Conservation (phyloP, 2,329 filamentous ascomycete species). For the Trichoderma polysporum region DNA sequence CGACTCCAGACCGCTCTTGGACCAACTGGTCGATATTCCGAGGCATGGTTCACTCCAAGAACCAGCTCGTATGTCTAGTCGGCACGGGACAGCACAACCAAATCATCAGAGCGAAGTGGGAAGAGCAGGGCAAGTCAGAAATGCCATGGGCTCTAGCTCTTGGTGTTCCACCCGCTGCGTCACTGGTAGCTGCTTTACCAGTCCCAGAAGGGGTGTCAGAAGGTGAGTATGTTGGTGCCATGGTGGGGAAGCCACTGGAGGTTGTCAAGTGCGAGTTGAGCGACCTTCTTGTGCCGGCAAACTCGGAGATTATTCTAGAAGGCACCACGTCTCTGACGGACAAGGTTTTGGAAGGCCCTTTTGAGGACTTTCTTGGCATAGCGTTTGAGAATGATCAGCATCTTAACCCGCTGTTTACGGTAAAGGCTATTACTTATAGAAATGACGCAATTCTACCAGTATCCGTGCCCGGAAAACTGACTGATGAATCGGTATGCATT, state of each 20-base stretch:
- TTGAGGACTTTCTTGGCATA: neutral
- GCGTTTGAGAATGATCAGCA: neutral
- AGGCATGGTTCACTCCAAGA: neutral
- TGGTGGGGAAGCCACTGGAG: neutral
- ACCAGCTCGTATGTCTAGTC: neutral
- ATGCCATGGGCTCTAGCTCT: neutral
- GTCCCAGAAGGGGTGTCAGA: neutral
- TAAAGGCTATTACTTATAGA: neutral
- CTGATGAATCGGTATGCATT: neutral
- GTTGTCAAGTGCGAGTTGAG: neutral
- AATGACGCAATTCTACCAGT: neutral
- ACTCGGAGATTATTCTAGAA: neutral
- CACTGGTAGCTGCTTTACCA: neutral
- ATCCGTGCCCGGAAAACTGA: neutral
- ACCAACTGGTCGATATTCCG: neutral
- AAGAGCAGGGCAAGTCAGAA: neutral
- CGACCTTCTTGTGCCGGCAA: neutral
- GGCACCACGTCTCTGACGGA: neutral
- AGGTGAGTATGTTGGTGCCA: neutral
- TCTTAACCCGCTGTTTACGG: neutral
- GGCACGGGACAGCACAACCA: neutral
- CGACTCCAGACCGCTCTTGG: neutral
- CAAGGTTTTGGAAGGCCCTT: neutral
- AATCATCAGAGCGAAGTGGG: neutral
- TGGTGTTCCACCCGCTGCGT: neutral